phyloP scores from a whole-genome alignment of 2,329 filamentous ascomycete species.

The Pseudogymnoascus sp. region DNA sequence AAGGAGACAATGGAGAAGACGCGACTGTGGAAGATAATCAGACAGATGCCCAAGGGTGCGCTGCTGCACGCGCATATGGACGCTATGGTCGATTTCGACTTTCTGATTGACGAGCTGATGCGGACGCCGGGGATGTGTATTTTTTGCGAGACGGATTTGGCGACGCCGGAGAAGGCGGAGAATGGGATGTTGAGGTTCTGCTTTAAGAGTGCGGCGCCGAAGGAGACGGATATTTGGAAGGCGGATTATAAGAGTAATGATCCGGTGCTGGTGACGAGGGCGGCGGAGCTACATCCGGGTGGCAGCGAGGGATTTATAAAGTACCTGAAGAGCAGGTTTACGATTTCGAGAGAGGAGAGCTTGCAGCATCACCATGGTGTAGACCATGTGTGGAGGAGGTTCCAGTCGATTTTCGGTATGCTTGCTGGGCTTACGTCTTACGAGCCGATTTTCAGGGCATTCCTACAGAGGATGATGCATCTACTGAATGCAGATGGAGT shows the following conservation, averaged over 20 bases:
- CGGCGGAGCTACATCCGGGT: slow-evolving; percentile 70
- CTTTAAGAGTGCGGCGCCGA: slow-evolving; percentile 43
- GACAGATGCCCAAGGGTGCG: slow-evolving; percentile 81
- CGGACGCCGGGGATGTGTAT: slow-evolving; percentile 70
- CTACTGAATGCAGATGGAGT: slow-evolving; percentile 75
- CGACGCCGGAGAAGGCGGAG: slow-evolving; percentile 46
- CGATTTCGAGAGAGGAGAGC: slow-evolving; percentile 65
- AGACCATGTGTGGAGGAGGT: slow-evolving; percentile 80
- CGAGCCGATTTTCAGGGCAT: slow-evolving; percentile 79
- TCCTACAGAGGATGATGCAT: slow-evolving; percentile 64
- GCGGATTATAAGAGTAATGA: slow-evolving; percentile 49
- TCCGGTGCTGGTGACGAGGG: slow-evolving; percentile 40
- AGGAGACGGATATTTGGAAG: slow-evolving; percentile 56
- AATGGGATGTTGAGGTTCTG: slow-evolving; percentile 56
- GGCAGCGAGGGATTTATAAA: slow-evolving; percentile 65
- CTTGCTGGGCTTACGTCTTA: slow-evolving; percentile 75
- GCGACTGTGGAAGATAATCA: slow-evolving; percentile 77
- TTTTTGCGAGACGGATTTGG: slow-evolving; percentile 49
- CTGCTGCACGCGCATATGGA: slow-evolving; percentile 84
- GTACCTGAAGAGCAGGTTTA: slow-evolving; percentile 70
- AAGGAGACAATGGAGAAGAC: slow-evolving; percentile 82
- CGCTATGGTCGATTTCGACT: slow-evolving; percentile 85
- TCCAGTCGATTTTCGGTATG: slow-evolving; percentile 66
- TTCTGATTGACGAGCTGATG: slow-evolving; percentile 66
- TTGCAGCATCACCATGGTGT: slow-evolving; percentile 76